Conservation (phyloP, 208 protist species). For the Leishmania arabica region DNA sequence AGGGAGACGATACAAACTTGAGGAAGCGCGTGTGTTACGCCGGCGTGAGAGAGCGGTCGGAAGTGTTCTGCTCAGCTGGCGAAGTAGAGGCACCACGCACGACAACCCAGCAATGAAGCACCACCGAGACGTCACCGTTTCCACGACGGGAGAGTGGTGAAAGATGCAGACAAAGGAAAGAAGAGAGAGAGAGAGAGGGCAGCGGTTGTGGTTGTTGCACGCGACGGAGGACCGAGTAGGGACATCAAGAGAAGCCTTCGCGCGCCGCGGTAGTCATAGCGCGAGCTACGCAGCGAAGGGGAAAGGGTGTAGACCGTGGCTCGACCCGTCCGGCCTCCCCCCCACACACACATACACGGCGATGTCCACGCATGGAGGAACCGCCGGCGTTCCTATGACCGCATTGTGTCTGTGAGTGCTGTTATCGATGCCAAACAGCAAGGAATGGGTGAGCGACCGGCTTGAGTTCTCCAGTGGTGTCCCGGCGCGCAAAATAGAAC, state of each 20-base stretch:
- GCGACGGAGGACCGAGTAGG: background rate
- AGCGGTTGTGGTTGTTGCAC: background rate
- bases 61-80: background rate
- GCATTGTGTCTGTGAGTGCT: background rate
- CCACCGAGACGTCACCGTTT: constrained; percentile 9
- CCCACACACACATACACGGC: no score
- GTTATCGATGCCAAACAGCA: background rate
- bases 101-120: background rate
- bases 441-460: background rate
- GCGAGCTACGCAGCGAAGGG: background rate
- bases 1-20: background rate
- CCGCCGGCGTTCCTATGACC: background rate
- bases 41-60: background rate
- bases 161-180: background rate
- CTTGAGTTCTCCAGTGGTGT: background rate
- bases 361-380: background rate
- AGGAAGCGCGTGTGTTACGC: background rate
- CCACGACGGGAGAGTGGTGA: background rate
- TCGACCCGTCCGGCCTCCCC: background rate
- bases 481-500: background rate
- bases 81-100: background rate
- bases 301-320: background rate
- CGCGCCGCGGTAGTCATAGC: background rate
- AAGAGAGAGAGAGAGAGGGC: background rate
- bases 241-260: background rate